A percentile compares a stretch with the other conserved stretches of the same genome.
phyloP scores from a whole-genome alignment of 768 basidiomycete species.

The Xerocomellus chrysenteron region DNA sequence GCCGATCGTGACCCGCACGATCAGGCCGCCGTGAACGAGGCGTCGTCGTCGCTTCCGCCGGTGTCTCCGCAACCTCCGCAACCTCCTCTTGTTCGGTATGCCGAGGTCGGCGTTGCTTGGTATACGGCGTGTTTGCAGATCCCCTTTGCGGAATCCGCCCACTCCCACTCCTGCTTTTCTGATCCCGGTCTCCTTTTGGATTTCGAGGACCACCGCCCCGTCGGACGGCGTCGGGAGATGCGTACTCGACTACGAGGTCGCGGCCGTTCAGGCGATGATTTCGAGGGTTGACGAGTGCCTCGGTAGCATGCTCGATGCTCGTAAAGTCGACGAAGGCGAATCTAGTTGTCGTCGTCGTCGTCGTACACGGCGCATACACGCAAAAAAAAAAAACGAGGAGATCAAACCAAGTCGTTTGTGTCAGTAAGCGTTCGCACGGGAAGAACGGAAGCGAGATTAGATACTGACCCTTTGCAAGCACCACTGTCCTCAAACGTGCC shows the following conservation, averaged over 20 bases:
- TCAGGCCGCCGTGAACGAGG: slow-evolving; percentile 9
- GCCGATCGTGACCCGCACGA: slow-evolving; percentile 10
- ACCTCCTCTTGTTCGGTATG: slow-evolving; percentile 4
- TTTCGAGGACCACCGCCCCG: slow-evolving; percentile 54
- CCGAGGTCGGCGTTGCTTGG: slow-evolving; percentile 5
- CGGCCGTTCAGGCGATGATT: slow-evolving; percentile 86
- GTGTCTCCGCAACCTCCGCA: not conserved
- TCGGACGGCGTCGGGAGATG: slow-evolving; percentile 84
- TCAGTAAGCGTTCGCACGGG: not conserved
- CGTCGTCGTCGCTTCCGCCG: not conserved
- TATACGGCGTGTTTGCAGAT: not conserved
- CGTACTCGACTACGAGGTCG: slow-evolving; percentile 84
- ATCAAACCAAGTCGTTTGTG: not conserved
- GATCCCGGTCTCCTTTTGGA: slow-evolving; percentile 25
- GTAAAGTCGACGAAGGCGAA: slow-evolving; percentile 95
- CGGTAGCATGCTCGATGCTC: slow-evolving; percentile 73
- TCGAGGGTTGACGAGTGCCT: slow-evolving; percentile 75
- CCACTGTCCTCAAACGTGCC: slow-evolving; percentile 97
- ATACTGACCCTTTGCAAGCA: slow-evolving; percentile 83
- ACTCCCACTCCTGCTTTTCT: slow-evolving; percentile 7
- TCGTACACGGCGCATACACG: not conserved
- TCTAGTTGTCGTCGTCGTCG: slow-evolving; percentile 40
- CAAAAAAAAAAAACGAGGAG: not conserved
- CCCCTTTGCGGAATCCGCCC: slow-evolving; percentile 8
- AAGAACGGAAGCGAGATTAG: slow-evolving; percentile 19